phyloP scores from a whole-genome alignment of 139 green algal genomes.

The Marvania coccoides region DNA sequence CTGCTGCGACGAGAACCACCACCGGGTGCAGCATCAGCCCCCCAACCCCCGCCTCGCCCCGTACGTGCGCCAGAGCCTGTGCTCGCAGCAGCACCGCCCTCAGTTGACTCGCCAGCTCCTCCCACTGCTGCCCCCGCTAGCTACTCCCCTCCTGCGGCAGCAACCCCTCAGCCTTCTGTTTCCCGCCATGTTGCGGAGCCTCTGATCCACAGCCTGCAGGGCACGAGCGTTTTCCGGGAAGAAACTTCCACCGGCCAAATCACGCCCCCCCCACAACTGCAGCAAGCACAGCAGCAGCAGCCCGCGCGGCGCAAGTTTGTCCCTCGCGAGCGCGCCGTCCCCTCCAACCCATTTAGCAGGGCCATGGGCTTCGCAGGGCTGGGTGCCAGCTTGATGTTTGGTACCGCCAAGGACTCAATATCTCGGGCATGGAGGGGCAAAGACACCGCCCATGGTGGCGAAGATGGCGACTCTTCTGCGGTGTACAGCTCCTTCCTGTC shows the following conservation, averaged over 20 bases:
- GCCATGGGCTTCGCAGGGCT: constrained; percentile 78
- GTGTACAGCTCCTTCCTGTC: constrained; percentile 37
- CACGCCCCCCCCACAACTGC: no score
- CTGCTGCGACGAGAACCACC: no score
- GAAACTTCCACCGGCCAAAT: neutral
- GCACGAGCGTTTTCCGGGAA: neutral
- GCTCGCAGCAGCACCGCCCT: neutral
- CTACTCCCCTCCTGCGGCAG: no score
- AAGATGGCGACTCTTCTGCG: neutral
- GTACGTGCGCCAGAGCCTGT: no score
- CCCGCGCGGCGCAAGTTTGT: constrained; percentile 11
- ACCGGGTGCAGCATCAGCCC: neutral
- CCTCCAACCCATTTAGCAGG: constrained; percentile 58
- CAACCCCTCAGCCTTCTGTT: neutral
- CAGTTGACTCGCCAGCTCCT: neutral
- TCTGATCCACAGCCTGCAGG: constrained; percentile 1
- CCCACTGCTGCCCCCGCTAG: neutral
- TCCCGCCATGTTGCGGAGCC: neutral
- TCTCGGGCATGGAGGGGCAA: constrained; percentile 6
- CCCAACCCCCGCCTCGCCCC: no score
- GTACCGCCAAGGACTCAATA: constrained; percentile 55
- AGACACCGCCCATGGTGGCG: neutral
- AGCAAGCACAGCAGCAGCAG: constrained; percentile 1
- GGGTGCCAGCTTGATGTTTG: constrained; percentile 63
- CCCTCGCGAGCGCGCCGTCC: constrained; percentile 54